Evolutionary conservation across 139 green algal genomes (phyloP).

Genomic region (Chlamydomonas asymmetrica): DNA sequence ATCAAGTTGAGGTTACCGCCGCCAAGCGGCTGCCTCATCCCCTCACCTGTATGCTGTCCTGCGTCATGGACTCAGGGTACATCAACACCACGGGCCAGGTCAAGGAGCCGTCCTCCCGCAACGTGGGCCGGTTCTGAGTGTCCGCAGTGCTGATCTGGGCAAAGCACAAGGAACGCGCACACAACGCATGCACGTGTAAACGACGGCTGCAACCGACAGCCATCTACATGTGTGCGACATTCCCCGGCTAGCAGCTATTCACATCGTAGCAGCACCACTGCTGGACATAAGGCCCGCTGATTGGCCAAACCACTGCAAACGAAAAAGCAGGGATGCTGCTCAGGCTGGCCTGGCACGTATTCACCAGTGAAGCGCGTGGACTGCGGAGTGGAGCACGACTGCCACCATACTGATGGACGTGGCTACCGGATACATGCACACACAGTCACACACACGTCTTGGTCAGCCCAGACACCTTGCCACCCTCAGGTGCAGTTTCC

Average conservation of each 20-base stretch:
- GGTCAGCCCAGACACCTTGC: no score
- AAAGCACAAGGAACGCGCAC: neutral
- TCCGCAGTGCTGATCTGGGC: conserved; percentile 1
- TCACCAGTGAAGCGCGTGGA: neutral
- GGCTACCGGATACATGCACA: no score
- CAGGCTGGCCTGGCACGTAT: neutral
- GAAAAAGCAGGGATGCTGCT: no score
- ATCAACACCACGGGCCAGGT: conserved; percentile 89
- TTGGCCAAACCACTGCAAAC: no score
- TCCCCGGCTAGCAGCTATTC: no score
- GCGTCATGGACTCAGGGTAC: conserved; percentile 84
- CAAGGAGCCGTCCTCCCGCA: conserved; percentile 61
- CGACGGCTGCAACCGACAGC: neutral
- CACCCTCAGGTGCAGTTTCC: no score
- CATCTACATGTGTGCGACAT: neutral
- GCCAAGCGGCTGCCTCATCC: no score
- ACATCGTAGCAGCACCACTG: no score
- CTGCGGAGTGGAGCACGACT: neutral
- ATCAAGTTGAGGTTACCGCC: no score
- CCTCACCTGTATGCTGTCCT: conserved; percentile 63
- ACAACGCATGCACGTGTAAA: no score
- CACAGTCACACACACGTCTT: neutral
- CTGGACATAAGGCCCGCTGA: no score
- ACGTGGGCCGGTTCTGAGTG: conserved; percentile 54
- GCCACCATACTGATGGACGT: neutral